These are phyloP conservation scores for Phytopythium montanum DNA, from an alignment of 352 stramenopile genomes.

Conservation along the genomic window DNA sequence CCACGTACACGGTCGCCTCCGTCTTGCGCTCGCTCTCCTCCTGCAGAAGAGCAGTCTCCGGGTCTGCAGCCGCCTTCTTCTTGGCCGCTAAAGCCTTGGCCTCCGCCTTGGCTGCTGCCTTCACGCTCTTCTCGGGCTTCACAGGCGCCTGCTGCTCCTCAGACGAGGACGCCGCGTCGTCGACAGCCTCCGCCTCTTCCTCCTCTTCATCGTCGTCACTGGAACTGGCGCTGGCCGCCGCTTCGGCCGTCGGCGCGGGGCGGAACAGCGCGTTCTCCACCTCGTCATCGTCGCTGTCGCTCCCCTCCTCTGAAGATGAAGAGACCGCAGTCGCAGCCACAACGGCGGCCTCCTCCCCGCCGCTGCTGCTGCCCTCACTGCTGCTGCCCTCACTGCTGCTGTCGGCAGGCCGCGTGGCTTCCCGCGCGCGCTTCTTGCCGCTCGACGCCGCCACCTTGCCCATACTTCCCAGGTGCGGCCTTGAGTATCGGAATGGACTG, in stretches of 20 bases:
- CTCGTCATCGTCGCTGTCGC: conserved; percentile 51
- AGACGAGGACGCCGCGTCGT: conserved; percentile 10
- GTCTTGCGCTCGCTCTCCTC: conserved; percentile 73
- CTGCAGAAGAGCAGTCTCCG: conserved; percentile 36
- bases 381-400: neutral
- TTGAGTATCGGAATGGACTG: conserved; percentile 1
- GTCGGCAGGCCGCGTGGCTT: conserved; percentile 4
- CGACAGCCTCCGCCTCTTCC: conserved; percentile 12
- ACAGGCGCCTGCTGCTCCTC: conserved; percentile 68
- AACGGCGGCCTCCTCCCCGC: conserved; percentile 1
- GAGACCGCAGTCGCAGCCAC: neutral
- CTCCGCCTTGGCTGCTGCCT: conserved; percentile 2
- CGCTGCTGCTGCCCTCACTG: conserved; percentile 1
- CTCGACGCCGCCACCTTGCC: conserved; percentile 11
- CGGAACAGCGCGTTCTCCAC: conserved; percentile 78
- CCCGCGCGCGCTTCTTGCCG: conserved; percentile 33
- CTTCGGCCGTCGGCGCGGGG: conserved; percentile 23
- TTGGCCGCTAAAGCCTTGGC: conserved; percentile 17
- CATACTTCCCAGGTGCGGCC: neutral
- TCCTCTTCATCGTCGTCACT: conserved; percentile 22
- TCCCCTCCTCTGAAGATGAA: conserved; percentile 16
- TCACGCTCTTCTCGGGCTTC: conserved; percentile 53
- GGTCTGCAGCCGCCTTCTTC: conserved; percentile 11
- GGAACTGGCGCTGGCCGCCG: conserved; percentile 4
- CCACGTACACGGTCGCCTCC: conserved; percentile 90